Conservation (phyloP, 2,329 filamentous ascomycete species). For the Talaromyces sp. region DNA sequence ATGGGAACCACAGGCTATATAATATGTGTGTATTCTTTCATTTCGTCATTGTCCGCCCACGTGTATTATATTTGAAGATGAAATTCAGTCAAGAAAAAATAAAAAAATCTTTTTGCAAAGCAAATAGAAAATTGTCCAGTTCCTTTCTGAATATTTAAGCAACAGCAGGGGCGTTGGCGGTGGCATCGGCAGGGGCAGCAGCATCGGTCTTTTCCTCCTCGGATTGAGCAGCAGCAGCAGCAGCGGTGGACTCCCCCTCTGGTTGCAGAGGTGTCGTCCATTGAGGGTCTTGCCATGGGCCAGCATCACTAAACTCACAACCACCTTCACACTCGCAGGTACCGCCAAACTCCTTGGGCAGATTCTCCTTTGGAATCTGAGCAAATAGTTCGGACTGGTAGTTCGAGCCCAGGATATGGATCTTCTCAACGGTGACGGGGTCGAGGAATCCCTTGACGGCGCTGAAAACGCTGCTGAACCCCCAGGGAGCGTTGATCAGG, state of each 20-base stretch:
- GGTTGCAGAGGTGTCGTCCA: constrained; percentile 36
- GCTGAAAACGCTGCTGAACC: constrained; percentile 79
- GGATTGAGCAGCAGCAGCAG: constrained; percentile 12
- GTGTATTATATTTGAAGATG: not conserved
- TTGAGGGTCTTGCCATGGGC: constrained; percentile 65
- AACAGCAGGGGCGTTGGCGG: not conserved
- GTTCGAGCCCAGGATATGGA: constrained; percentile 74
- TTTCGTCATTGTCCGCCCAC: not conserved
- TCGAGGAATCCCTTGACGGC: constrained; percentile 92
- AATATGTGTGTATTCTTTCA: constrained; percentile 1
- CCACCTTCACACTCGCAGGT: constrained; percentile 74
- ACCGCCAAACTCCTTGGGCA: constrained; percentile 82
- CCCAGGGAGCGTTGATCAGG: constrained; percentile 97
- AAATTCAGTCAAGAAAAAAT: not conserved
- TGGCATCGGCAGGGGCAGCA: not conserved
- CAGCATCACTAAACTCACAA: constrained; percentile 80
- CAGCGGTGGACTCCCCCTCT: constrained; percentile 9
- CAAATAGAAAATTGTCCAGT: not conserved
- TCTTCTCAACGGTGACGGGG: constrained; percentile 94
- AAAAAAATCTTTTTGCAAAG: not conserved
- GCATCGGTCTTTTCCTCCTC: constrained; percentile 10
- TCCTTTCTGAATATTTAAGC: not conserved
- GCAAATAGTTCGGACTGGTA: constrained; percentile 80
- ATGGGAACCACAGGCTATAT: not conserved
- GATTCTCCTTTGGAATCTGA: constrained; percentile 84